Evolutionary conservation across 805 yeast genomes (phyloP).

Genomic region (Starmera pachycereana): DNA sequence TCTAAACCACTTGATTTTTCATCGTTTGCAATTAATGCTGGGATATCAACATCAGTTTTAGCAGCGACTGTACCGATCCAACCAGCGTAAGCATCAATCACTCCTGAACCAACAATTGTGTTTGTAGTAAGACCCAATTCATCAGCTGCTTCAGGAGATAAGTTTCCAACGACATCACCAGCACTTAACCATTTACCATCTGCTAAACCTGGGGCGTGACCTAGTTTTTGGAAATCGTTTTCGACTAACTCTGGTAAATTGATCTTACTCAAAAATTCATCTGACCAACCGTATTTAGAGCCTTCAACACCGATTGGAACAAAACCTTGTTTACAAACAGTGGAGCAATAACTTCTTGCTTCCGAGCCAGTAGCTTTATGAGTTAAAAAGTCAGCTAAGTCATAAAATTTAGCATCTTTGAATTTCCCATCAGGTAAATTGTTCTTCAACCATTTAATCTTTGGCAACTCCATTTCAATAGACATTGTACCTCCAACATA

Average conservation of each 20-base stretch:
- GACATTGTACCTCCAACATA: slow-evolving; percentile 98
- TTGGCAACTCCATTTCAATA: slow-evolving; percentile 96
- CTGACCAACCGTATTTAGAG: slow-evolving; percentile 82
- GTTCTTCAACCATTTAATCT: slow-evolving; percentile 91
- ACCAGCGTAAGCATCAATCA: slow-evolving; percentile 97
- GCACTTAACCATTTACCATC: slow-evolving; percentile 68
- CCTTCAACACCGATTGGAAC: slow-evolving; percentile 89
- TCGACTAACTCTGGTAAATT: slow-evolving; percentile 71
- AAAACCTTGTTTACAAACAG: slow-evolving; percentile 92
- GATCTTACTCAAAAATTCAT: slow-evolving; percentile 57
- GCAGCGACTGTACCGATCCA: slow-evolving; percentile 99
- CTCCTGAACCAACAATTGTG: slow-evolving; percentile 89
- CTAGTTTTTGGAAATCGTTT: slow-evolving; percentile 67
- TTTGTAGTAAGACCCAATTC: slow-evolving; percentile 74
- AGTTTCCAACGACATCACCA: slow-evolving; percentile 79
- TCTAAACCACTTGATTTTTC: slow-evolving; percentile 36
- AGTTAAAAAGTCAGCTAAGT: slow-evolving; percentile 84
- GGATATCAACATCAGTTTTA: slow-evolving; percentile 45
- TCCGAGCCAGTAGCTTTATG: slow-evolving; percentile 84
- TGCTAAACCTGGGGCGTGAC: slow-evolving; percentile 69
- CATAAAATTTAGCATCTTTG: slow-evolving; percentile 67
- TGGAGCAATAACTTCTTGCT: slow-evolving; percentile 80
- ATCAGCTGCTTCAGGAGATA: slow-evolving; percentile 56
- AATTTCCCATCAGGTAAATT: slow-evolving; percentile 59
- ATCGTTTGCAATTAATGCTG: slow-evolving; percentile 43